Conservation (phyloP, 768 basidiomycete genomes). For the Suillus paluster region DNA sequence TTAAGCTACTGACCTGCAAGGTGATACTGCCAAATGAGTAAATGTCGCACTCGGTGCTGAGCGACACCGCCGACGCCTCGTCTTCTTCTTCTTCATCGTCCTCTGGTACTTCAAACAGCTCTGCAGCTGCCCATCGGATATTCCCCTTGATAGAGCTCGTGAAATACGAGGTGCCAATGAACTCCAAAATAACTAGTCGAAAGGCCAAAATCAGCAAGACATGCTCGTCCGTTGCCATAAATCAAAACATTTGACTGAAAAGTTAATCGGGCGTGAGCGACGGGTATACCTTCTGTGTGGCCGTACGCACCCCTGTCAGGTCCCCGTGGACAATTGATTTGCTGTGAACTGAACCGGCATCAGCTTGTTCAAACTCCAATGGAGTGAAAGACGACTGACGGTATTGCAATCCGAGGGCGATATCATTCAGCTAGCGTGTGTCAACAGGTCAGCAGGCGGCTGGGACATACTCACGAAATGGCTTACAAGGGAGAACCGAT, state of each 20-base stretch:
- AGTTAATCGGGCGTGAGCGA: neutral
- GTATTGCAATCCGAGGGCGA: neutral
- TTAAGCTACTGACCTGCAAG: too few species aligned
- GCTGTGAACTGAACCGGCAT: slow-evolving; percentile 1
- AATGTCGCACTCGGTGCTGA: too few species aligned
- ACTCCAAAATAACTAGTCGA: slow-evolving; percentile 43
- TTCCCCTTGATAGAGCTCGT: slow-evolving; percentile 37
- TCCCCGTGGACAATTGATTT: slow-evolving; percentile 6
- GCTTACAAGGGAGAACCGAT: slow-evolving; percentile 21
- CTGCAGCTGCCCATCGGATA: slow-evolving; percentile 49
- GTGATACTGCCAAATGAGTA: too few species aligned
- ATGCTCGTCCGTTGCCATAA: slow-evolving; percentile 41
- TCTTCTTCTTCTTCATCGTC: too few species aligned
- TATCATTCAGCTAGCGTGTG: neutral
- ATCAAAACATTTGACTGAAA: slow-evolving; percentile 29
- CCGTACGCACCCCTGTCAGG: slow-evolving; percentile 7
- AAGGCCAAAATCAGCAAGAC: slow-evolving; percentile 48
- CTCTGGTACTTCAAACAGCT: too few species aligned
- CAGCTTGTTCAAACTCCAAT: neutral
- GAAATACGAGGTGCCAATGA: slow-evolving; percentile 25
- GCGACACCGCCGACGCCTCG: too few species aligned
- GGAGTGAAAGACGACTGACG: too few species aligned
- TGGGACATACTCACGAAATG: neutral
- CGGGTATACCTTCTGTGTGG: too few species aligned
- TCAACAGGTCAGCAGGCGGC: neutral